Base-by-base conservation (phyloP, 2,329 filamentous ascomycete species). In the Thermothelomyces thermophilus region DNA sequence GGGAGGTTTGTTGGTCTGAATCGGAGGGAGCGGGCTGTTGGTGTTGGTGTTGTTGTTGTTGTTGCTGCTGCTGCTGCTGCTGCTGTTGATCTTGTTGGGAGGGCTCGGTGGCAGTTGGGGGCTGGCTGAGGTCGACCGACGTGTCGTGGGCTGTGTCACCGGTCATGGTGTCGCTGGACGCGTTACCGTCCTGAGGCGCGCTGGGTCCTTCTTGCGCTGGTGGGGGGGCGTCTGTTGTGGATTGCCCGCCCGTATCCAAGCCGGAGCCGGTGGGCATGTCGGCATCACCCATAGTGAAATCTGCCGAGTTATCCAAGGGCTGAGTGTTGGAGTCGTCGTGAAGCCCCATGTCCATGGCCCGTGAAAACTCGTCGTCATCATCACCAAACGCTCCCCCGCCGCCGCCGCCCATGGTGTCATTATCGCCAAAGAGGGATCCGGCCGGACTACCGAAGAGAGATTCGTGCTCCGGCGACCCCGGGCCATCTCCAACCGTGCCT, bases 351-450 rank as follows among this genome's bases (percentile, higher is more conserved):
- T 82, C 82, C 68, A 95, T 84, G 1, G 84, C 84, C 49, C 83
- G 73, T 3, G 83, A 84, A 58, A 94, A 90, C 56, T 90, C 87
- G 58, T 90, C 84, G 51, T 94, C 89, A 35, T 95, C 89, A 37
- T 95, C 83, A 0, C 79, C 86, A 64, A 89, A 94, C 4, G 80
- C 83, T 2, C 43, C 48, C 20, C 77, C 56, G 6, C 51, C 59
- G 6, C 58, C 65, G 66, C 75, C 63, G 68, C 83, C 65, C 13
- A 71, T 68, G 9, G 71, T 59, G 42, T 85, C 82, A 47, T 79
- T 84, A 58, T 94, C 90, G 2, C 91, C 93, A 64, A 97, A 98
- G 1, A 98, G 73, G 2, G 90, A 95, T 41, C 90, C 89, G 0
- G 79, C 82, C 17, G 83, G 81, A 58, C 88, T 89, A 1, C 86